These are phyloP conservation scores for Amaranthus cruentus DNA, from an alignment of 148 eudicot species.

Conservation along the genomic window DNA sequence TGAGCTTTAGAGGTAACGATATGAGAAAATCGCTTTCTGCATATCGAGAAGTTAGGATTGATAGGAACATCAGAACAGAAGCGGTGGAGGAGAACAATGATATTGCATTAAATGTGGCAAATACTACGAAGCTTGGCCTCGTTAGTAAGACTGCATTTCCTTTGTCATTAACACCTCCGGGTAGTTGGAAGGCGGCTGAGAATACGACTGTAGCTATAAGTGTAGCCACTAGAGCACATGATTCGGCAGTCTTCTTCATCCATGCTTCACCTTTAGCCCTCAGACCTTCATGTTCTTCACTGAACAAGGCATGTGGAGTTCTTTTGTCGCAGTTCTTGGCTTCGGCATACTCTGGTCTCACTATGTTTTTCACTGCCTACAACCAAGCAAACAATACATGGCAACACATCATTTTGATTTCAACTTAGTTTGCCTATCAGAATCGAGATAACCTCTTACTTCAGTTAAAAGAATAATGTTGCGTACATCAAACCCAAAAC, in stretches of 20 bases:
- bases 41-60: constrained; percentile 26
- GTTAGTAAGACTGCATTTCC: constrained; percentile 15
- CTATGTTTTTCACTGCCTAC: constrained; percentile 24
- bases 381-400: not conserved
- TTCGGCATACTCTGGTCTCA: constrained; percentile 14
- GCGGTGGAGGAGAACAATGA: constrained; percentile 20
- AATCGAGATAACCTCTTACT: no score
- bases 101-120: constrained; percentile 20
- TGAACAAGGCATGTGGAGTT: constrained; percentile 21
- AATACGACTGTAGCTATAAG: constrained; percentile 21
- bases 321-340: constrained; percentile 1
- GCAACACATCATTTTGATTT: no score
- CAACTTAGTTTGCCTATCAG: no score
- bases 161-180: constrained; percentile 17
- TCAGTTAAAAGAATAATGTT: no score
- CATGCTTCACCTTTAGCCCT: constrained; percentile 22
- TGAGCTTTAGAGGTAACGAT: constrained; percentile 26
- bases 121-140: constrained; percentile 11
- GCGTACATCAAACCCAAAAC: no score
- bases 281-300: constrained; percentile 15
- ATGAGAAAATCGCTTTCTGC: constrained; percentile 25
- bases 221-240: constrained; percentile 23
- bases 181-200: constrained; percentile 23
- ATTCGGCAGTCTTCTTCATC: constrained; percentile 28
- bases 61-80: constrained; percentile 28